Percentiles rank a stretch among this genome's conserved stretches.
phyloP scores from a whole-genome alignment of 2,329 filamentous ascomycete genomes.

The Penicillium olsonii region DNA sequence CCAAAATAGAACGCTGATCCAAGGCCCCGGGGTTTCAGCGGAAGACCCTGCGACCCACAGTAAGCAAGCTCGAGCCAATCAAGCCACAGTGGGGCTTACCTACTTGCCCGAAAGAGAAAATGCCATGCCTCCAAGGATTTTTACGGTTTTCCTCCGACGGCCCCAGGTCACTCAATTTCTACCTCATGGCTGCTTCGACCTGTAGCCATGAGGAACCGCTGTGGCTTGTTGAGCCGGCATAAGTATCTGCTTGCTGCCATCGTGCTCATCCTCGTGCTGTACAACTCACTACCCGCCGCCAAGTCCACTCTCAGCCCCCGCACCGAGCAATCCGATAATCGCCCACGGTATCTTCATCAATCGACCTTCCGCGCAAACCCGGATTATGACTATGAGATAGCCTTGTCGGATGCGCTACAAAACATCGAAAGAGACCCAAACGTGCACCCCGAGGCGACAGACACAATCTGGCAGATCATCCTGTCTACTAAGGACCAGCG shows the following conservation, averaged over 20 bases:
- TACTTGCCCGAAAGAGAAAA: background rate
- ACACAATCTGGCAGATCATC: conserved; percentile 36
- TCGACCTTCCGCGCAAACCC: conserved; percentile 32
- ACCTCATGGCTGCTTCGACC: background rate
- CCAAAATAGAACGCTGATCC: background rate
- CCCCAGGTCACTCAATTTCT: background rate
- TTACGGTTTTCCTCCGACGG: background rate
- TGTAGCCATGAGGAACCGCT: conserved; percentile 11
- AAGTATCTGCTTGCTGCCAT: conserved; percentile 7
- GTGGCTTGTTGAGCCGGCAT: conserved; percentile 7
- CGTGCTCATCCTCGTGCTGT: conserved; percentile 8
- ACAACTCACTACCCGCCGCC: conserved; percentile 12
- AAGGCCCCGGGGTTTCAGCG: background rate
- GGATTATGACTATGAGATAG: conserved; percentile 30
- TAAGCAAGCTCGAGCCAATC: background rate
- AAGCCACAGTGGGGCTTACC: background rate
- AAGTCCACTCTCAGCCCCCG: conserved; percentile 6
- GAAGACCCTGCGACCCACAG: background rate
- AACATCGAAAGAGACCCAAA: conserved; percentile 23
- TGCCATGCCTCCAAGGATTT: background rate
- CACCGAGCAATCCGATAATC: conserved; percentile 3
- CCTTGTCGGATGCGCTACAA: conserved; percentile 25
- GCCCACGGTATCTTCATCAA: conserved; percentile 29
- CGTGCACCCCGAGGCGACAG: conserved; percentile 10
- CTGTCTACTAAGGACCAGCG: conserved; percentile 20